These are phyloP conservation scores for Taphrina wiesneri DNA, from an alignment of 1,139 yeast genomes.

Conservation along the genomic window DNA sequence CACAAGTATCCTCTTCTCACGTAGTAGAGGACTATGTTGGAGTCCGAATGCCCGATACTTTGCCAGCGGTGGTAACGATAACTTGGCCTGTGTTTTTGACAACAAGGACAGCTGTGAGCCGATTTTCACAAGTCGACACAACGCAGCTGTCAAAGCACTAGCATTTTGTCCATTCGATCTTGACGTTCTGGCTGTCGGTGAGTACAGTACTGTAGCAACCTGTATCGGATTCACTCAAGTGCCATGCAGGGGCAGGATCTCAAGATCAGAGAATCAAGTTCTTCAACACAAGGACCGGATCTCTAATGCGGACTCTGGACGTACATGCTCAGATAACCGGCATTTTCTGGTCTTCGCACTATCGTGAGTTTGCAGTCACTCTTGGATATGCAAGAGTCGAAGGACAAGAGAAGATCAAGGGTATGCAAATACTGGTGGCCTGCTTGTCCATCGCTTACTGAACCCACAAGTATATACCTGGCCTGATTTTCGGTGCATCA, in stretches of 20 bases:
- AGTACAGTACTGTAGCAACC: background rate
- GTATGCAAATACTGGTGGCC: background rate
- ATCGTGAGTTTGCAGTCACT: conserved; percentile 69
- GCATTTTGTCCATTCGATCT: conserved; percentile 72
- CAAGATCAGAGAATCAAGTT: conserved; percentile 78
- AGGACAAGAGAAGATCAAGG: background rate
- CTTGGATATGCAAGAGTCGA: conserved; percentile 63
- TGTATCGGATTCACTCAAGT: background rate
- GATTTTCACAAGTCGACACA: conserved; percentile 39
- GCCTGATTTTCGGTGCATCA: conserved; percentile 58
- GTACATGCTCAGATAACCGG: conserved; percentile 79
- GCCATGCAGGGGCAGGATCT: conserved; percentile 83
- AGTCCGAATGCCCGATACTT: conserved; percentile 32
- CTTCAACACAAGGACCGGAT: conserved; percentile 82
- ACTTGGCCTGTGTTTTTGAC: conserved; percentile 28
- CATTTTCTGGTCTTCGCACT: conserved; percentile 67
- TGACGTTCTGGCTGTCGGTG: conserved; percentile 61
- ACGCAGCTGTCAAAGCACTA: conserved; percentile 59
- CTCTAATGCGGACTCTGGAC: conserved; percentile 56
- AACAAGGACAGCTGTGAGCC: conserved; percentile 23
- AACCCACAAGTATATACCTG: conserved; percentile 57
- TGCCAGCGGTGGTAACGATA: conserved; percentile 38
- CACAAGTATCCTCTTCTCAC: background rate
- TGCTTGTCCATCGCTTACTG: background rate
- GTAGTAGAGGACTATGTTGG: conserved; percentile 35